These are phyloP conservation scores for Parastagonospora nodorum DNA, from an alignment of 2,329 filamentous ascomycete species.

Conservation along the genomic window DNA sequence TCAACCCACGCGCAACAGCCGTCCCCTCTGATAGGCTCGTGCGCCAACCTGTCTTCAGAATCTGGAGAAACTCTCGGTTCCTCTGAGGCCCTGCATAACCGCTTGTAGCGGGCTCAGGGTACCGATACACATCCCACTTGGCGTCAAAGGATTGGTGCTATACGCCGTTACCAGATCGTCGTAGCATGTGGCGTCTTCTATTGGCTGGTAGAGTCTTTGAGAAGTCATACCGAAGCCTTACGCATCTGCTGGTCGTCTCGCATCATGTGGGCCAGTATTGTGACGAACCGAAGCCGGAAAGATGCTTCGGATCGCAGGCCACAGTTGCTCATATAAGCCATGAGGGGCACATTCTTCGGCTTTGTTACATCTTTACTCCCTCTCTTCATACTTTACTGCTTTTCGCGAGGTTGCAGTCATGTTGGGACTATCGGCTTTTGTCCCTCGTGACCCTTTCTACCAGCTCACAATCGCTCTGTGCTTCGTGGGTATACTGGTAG, in stretches of 20 bases:
- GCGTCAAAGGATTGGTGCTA: slow-evolving; percentile 16
- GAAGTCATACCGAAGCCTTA: slow-evolving; percentile 16
- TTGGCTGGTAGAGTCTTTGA: slow-evolving; percentile 33
- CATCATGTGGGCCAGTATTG: slow-evolving; percentile 40
- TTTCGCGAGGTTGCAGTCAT: slow-evolving; percentile 26
- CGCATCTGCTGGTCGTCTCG: slow-evolving; percentile 24
- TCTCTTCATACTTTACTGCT: slow-evolving; percentile 13
- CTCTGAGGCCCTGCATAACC: slow-evolving; percentile 38
- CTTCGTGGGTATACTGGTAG: slow-evolving; percentile 38
- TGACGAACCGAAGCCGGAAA: slow-evolving; percentile 45
- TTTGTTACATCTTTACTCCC: slow-evolving; percentile 15
- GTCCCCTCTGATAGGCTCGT: slow-evolving; percentile 37
- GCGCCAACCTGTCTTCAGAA: slow-evolving; percentile 6
- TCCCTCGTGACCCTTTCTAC: slow-evolving; percentile 42
- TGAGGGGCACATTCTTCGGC: slow-evolving; percentile 15
- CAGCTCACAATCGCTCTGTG: slow-evolving; percentile 35
- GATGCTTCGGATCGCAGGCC: slow-evolving; percentile 23
- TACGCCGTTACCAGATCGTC: slow-evolving; percentile 25
- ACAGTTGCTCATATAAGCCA: slow-evolving; percentile 34
- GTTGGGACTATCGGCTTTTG: slow-evolving; percentile 32
- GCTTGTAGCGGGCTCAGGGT: slow-evolving; percentile 30
- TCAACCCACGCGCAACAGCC: slow-evolving; percentile 37
- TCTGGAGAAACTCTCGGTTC: slow-evolving; percentile 37
- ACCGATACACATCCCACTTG: slow-evolving; percentile 16
- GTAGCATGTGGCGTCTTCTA: slow-evolving; percentile 40